Evolutionary conservation across 2,329 filamentous ascomycete genomes (phyloP).

Genomic region (Colletotrichum tofieldiae): DNA sequence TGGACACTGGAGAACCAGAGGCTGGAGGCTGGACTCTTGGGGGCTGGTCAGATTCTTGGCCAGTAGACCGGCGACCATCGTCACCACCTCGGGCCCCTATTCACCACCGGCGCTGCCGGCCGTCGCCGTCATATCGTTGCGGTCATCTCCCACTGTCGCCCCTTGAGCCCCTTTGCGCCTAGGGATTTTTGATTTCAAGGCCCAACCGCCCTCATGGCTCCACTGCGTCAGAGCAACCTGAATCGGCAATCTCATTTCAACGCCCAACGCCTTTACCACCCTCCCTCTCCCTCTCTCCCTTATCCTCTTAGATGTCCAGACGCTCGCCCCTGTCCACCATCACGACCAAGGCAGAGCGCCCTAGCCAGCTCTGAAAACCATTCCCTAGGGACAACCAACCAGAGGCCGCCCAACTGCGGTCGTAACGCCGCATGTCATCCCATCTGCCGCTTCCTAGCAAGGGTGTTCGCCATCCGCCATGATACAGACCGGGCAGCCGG

Average conservation of each 20-base stretch:
- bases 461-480: slow-evolving; percentile 8
- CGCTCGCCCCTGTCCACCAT: slow-evolving; percentile 17
- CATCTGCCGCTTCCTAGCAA: slow-evolving; percentile 30
- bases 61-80: slow-evolving; percentile 23
- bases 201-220: slow-evolving; percentile 28
- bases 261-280: slow-evolving; percentile 1
- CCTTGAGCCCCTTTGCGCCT: slow-evolving; percentile 32
- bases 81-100: slow-evolving; percentile 39
- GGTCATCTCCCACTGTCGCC: slow-evolving; percentile 37
- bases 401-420: slow-evolving; percentile 24
- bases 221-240: slow-evolving; percentile 39
- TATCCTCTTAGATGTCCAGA: neutral
- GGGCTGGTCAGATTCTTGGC: slow-evolving; percentile 7
- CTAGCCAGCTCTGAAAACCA: slow-evolving; percentile 14
- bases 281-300: neutral
- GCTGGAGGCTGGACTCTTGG: slow-evolving; percentile 3
- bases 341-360: slow-evolving; percentile 27
- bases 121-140: slow-evolving; percentile 29
- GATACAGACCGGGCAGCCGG: slow-evolving; percentile 22
- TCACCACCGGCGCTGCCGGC: slow-evolving; percentile 36
- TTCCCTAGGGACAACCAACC: slow-evolving; percentile 10
- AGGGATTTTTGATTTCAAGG: slow-evolving; percentile 32
- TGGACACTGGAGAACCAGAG: slow-evolving; percentile 11
- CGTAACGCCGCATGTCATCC: slow-evolving; percentile 26
- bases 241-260: slow-evolving; percentile 39